Base-by-base conservation (phyloP, 2,329 filamentous ascomycete species). In the Arthroderma uncinatum region DNA sequence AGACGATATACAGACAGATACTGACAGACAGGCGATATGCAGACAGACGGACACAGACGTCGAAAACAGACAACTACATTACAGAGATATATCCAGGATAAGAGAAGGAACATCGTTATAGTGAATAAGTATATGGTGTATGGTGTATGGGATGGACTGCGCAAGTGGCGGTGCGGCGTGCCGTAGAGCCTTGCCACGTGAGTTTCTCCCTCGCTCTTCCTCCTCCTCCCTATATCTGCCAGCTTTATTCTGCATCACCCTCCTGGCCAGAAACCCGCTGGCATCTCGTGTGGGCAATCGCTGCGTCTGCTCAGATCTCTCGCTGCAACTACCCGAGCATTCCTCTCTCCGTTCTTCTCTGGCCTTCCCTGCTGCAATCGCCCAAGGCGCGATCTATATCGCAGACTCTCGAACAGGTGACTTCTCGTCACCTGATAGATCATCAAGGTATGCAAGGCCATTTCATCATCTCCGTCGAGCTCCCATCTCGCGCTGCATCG, bases 391-490 rank as follows among this genome's bases (percentile, higher is more conserved):
- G 54, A 61, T 61, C 60, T 61, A 61, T 59, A 61, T 60, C 58
- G 55, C 57, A 57, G 42, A 50, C 57, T 39, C 57, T 42, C 53
- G 54, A 60, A 12, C 60, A 61, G 53, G 54, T 62, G 60, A 59
- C 59, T 58, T 62, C 56, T 62, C 57, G 60, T 58, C 58, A 59
- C 62, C 59, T 62, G 60, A 62, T 62, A 60, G 40, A 59, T 56
- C 58, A 60, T 60, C 60, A 60, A 58, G 54, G 57, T 54, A 58
- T 36, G 57, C 50, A 39, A 42, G 30, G 33, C 50, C 50, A 37
- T 53, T 59, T 54, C 53, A 56, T 57, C 60, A 25, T 37, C 44
- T 9, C 21, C 30, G 19, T 23, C 12, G 16, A 16, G 16, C 33
- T 37, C 14, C 30, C 14, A 7, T 40, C 23, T 6, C 19, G 21